Conservation (phyloP, 2,329 filamentous ascomycete species). For the Neonectria coccinea region DNA sequence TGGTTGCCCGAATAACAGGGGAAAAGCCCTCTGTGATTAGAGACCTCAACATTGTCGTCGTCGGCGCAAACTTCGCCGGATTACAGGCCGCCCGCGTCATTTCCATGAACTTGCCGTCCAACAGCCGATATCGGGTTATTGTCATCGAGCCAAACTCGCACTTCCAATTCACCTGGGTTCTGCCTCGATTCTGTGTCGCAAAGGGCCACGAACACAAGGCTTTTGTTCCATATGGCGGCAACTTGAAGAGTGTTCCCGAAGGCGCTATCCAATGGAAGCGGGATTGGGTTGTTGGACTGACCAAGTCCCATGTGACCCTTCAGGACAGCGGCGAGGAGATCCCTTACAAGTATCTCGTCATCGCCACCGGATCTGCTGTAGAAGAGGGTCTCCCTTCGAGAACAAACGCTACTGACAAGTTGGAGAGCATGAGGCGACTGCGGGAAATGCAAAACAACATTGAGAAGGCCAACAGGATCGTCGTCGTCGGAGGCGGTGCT, state of each 20-base stretch:
- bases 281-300: conserved; percentile 56
- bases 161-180: conserved; percentile 70
- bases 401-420: conserved; percentile 56
- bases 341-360: conserved; percentile 65
- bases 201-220: conserved; percentile 66
- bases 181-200: conserved; percentile 69
- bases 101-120: conserved; percentile 59
- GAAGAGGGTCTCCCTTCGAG: conserved; percentile 61
- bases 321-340: conserved; percentile 57
- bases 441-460: conserved; percentile 60
- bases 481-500: conserved; percentile 69
- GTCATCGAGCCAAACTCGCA: conserved; percentile 71
- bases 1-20: conserved; percentile 14
- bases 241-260: conserved; percentile 51
- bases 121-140: conserved; percentile 62
- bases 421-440: conserved; percentile 57
- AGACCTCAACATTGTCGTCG: conserved; percentile 62
- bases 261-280: conserved; percentile 56
- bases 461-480: conserved; percentile 55
- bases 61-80: conserved; percentile 70
- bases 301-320: conserved; percentile 54
- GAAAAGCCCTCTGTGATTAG: conserved; percentile 33
- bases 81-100: conserved; percentile 62
- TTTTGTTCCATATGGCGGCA: conserved; percentile 68
- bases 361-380: conserved; percentile 67